Base-by-base conservation (phyloP, 768 basidiomycete genomes). In the Trametes cingulata region DNA sequence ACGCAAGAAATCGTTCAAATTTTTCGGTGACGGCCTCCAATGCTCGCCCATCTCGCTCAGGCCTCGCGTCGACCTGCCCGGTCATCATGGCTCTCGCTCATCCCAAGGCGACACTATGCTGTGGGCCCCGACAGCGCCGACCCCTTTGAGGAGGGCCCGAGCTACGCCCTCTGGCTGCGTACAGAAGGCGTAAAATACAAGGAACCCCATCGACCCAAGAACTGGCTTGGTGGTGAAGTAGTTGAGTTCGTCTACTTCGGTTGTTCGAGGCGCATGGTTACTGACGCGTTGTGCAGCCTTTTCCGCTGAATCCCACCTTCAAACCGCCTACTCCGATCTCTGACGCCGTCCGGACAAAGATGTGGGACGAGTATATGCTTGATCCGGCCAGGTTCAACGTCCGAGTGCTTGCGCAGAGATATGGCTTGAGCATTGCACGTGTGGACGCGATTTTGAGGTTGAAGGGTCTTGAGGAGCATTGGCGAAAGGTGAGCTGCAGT, bases 251-350 rank as follows among this genome's bases (percentile, higher is more conserved):
- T 71, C 70, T 62, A 25, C 57, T 33, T 49, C 17, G n/a, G 3
- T 14, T 33, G 25, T 13, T 45, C 24, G 20, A 56, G 58, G 33
- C 45, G 58, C 47, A 29, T 63, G 27, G 50, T 39, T 56, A 49
- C 48, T 58, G 19, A 55, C 55, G 58, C 64, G 29, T 62, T 50
- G 37, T 22, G 17, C 58, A 95, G 92, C 93, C 92, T 0, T 95
- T 95, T 71, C 91, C 91, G 13, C 77, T 91, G 74, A 95, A 96
- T 68, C 85, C 85, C 6, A 85, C 88, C 1, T 96, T 95, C 75
- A 83, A 82, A 65, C 93, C 94, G 6, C 90, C 89, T 12, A 73
- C 84, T 6, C 93, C 93, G 6, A 75, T 92, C 47, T 88, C 91
- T 1, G 83, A 93, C 64, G 69, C 65, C 7, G 71, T 83, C 40